A percentile compares a stretch with the other conserved stretches of the same genome.
phyloP scores from a whole-genome alignment of 345 rosid genomes.

The Pistacia integerrima region DNA sequence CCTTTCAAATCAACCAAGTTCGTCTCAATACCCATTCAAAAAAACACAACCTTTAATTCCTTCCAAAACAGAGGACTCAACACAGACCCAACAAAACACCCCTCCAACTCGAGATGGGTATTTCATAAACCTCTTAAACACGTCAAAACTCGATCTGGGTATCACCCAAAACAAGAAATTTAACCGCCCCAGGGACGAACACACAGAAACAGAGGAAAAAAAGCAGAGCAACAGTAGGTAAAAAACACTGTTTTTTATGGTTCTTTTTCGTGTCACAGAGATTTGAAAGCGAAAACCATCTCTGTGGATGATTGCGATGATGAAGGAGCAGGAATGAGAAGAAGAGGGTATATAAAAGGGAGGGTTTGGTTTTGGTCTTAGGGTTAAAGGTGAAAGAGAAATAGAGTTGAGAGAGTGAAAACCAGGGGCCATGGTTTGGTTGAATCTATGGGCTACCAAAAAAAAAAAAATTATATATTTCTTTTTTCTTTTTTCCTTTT shows the following conservation, averaged over 20 bases:
- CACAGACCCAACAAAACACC: neutral
- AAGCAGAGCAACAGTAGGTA: neutral
- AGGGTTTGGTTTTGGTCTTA: conserved; percentile 1
- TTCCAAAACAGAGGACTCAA: neutral
- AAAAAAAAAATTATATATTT: conserved; percentile 12
- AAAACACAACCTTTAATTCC: neutral
- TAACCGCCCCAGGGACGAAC: neutral
- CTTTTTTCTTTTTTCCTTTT: conserved; percentile 11
- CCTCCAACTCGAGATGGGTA: conserved; percentile 7
- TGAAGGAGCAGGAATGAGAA: neutral
- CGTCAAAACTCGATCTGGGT: conserved; percentile 18
- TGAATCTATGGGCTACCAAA: conserved; percentile 50
- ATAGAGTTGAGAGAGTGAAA: conserved; percentile 35
- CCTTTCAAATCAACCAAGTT: conserved; percentile 39
- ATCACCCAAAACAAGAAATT: neutral
- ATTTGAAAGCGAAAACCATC: conserved; percentile 28
- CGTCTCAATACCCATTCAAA: conserved; percentile 68
- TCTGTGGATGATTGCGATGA: conserved; percentile 11
- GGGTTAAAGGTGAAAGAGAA: conserved; percentile 27
- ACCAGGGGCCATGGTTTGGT: conserved; percentile 74
- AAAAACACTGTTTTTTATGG: neutral
- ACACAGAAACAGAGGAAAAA: conserved; percentile 12
- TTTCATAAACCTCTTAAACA: neutral
- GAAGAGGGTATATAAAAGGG: conserved; percentile 18
- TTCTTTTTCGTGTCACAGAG: conserved; percentile 6